These are phyloP conservation scores for Scedosporium boydii DNA, from an alignment of 2,329 filamentous ascomycete species.

Conservation along the genomic window DNA sequence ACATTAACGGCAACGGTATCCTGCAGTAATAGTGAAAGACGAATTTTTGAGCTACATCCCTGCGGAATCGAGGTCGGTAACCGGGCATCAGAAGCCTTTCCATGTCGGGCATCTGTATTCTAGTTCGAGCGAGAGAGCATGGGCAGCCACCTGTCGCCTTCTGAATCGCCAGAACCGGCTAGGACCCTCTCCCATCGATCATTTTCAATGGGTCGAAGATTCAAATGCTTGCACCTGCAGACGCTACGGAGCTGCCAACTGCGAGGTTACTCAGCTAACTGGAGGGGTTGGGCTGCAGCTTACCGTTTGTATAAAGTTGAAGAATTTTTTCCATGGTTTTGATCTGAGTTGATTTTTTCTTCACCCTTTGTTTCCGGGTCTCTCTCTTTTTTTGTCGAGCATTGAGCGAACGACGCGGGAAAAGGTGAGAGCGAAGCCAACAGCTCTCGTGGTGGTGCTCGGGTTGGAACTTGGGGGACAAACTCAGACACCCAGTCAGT, in stretches of 20 bases:
- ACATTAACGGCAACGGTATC: too few species aligned
- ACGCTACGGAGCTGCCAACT: neutral
- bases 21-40: too few species aligned
- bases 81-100: too few species aligned
- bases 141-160: neutral
- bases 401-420: neutral
- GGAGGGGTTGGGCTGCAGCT: neutral
- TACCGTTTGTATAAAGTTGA: conserved; percentile 1
- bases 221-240: neutral
- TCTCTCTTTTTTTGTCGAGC: neutral
- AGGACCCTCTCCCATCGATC: neutral
- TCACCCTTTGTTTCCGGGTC: neutral
- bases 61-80: too few species aligned
- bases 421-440: neutral
- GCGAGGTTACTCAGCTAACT: conserved; percentile 1
- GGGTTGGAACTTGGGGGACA: too few species aligned
- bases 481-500: too few species aligned
- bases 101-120: neutral
- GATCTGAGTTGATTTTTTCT: neutral
- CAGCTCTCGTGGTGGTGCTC: too few species aligned
- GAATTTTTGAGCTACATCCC: too few species aligned
- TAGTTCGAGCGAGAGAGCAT: neutral
- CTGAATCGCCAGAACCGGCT: neutral
- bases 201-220: neutral
- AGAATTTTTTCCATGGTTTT: neutral